These are phyloP conservation scores for Cicer yamashitae DNA, from an alignment of 306 rosid species.

Conservation along the genomic window DNA sequence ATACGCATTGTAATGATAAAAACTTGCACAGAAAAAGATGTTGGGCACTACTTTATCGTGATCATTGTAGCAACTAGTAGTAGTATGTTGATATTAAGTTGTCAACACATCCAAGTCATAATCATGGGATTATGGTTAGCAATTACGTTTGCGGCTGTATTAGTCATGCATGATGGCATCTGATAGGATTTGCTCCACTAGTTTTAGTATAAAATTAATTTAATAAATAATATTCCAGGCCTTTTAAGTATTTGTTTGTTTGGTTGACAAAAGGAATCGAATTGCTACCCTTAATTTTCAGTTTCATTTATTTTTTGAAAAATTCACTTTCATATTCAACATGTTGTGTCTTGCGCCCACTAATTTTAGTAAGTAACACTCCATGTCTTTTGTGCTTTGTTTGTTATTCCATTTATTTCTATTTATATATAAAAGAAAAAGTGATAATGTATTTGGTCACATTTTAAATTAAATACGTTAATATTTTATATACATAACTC, in stretches of 20 bases:
- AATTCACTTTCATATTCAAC: no score
- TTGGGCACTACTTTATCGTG: neutral
- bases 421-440: no score
- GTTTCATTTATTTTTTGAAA: no score
- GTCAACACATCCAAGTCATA: constrained; percentile 1
- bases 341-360: neutral
- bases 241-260: neutral
- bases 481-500: neutral
- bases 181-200: neutral
- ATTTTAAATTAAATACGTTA: no score
- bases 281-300: no score
- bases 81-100: neutral
- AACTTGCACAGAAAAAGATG: constrained; percentile 32
- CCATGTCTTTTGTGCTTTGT: neutral
- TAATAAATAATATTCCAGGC: neutral
- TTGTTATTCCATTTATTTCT: neutral
- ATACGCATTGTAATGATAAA: constrained; percentile 26
- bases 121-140: neutral
- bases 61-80: neutral
- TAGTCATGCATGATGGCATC: neutral
- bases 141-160: neutral
- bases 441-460: no score
- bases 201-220: neutral
- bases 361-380: neutral
- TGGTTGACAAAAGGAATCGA: no score